Evolutionary conservation across 139 green algal genomes (phyloP), one percentile per base, ranked within the genome.

Genomic region (Chlamydomonas incerta): DNA sequence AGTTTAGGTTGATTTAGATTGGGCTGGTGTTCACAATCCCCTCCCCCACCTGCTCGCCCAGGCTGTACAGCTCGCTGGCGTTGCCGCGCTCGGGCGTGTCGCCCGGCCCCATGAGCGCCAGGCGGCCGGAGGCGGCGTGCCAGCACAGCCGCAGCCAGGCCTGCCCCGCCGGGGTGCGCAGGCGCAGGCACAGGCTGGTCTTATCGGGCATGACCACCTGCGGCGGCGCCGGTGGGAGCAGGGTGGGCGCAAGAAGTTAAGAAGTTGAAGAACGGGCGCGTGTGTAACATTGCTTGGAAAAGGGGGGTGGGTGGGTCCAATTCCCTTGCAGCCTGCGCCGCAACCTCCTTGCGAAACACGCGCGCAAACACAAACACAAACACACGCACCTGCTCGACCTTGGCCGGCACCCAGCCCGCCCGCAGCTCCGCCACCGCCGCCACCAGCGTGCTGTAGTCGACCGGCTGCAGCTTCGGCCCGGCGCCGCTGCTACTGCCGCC

Each of bases 71-170:
- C 81, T 90, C 81, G 8, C 81, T 74, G 17, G 88, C 73, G 60
- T 77, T 77, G 4, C 90, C 92, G 17, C 92, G 72, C 23, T 33
- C 26, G 23, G 92, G 92, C 21, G 87, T 26, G 18, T 77, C 63
- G 21, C 88, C 88, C 17, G 57, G 46, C 20, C 37, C 29, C 79
- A 85, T 63, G 47, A 91, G 72, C 50, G 82, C 87, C 60, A 95
- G 52, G 18, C 91, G 75, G 28, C 87, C 93, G 31, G 86, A 90
- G 17, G 72, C 66, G 20, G 93, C 90, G 85, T 98, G 92, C 94
- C 95, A 98, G 62, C 82, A 92, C 9, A 98, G 77, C 58, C 95
- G 91, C 86, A 98, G 86, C 95, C 95, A 97, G 67, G 82, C 90
- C 35, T 80, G 70, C 6, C 46, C 46, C 10, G 87, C 24, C 0